These are phyloP conservation scores for Rubroboletus satanas DNA, from an alignment of 768 basidiomycete species.

Conservation along the genomic window DNA sequence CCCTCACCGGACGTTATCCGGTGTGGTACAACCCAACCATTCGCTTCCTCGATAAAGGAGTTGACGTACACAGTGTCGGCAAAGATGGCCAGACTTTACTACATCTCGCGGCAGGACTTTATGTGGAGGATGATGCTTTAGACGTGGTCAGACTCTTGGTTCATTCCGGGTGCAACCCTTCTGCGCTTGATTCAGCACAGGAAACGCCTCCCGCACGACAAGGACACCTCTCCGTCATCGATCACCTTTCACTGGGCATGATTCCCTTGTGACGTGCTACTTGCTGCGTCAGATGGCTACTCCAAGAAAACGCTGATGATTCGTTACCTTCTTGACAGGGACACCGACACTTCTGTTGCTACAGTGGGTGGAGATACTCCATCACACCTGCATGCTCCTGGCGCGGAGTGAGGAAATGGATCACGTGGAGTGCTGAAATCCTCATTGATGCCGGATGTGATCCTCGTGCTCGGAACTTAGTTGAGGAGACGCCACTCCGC, in stretches of 20 bases:
- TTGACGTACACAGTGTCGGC: neutral
- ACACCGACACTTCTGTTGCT: neutral
- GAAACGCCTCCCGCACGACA: neutral
- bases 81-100: neutral
- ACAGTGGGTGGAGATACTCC: neutral
- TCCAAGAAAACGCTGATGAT: neutral
- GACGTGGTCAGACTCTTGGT: neutral
- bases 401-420: fast-evolving
- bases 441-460: constrained; percentile 4
- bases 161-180: neutral
- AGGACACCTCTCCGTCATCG: neutral
- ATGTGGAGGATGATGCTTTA: neutral
- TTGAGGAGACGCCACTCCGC: neutral
- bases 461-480: neutral
- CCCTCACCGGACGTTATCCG: too few relatives aligned
- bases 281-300: neutral
- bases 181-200: neutral
- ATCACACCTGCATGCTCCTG: neutral
- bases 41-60: neutral
- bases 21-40: neutral
- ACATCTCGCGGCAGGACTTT: neutral
- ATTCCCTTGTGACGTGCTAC: neutral
- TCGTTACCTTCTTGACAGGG: neutral
- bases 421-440: neutral
- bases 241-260: neutral